phyloP scores from a whole-genome alignment of 2,329 filamentous ascomycete genomes.

The Hypomyces perniciosus region DNA sequence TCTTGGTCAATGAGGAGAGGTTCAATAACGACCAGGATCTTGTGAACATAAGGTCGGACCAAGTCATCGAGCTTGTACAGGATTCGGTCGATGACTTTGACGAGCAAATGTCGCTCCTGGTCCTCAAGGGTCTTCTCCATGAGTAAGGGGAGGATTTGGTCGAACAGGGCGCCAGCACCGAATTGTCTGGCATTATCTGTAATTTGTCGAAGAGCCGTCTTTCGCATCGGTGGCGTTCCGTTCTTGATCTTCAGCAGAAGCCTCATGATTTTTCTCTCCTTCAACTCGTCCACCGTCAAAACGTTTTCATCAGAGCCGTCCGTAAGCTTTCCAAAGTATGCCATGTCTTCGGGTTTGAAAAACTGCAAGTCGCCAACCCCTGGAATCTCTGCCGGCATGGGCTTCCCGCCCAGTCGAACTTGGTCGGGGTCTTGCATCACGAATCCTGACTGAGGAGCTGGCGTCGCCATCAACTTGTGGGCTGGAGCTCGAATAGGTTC shows the following conservation, averaged over 20 bases:
- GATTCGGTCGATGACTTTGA: slow-evolving; percentile 98
- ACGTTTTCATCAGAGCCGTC: slow-evolving; percentile 89
- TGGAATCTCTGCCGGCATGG: slow-evolving; percentile 90
- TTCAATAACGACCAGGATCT: slow-evolving; percentile 97
- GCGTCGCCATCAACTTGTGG: slow-evolving; percentile 67
- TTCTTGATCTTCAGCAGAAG: slow-evolving; percentile 98
- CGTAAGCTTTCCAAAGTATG: slow-evolving; percentile 95
- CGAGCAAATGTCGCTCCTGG: slow-evolving; percentile 93
- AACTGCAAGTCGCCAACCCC: slow-evolving; percentile 95
- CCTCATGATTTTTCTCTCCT: slow-evolving; percentile 98
- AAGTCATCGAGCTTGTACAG: slow-evolving; percentile 97
- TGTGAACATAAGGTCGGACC: slow-evolving; percentile 93
- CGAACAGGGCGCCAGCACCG: slow-evolving; percentile 88
- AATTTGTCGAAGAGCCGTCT: slow-evolving; percentile 92
- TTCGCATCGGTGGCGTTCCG: slow-evolving; percentile 95
- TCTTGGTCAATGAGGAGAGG: slow-evolving; percentile 99
- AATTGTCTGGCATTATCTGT: slow-evolving; percentile 97
- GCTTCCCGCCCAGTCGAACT: slow-evolving; percentile 74
- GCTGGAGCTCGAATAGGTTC: slow-evolving; percentile 73
- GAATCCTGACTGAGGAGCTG: slow-evolving; percentile 75
- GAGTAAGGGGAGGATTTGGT: slow-evolving; percentile 90
- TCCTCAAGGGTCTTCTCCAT: slow-evolving; percentile 99
- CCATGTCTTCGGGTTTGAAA: slow-evolving; percentile 98
- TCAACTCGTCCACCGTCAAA: slow-evolving; percentile 89
- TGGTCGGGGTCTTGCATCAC: slow-evolving; percentile 97